These are phyloP conservation scores for Termitomyces sp. DNA, from an alignment of 768 basidiomycete species.

Conservation along the genomic window DNA sequence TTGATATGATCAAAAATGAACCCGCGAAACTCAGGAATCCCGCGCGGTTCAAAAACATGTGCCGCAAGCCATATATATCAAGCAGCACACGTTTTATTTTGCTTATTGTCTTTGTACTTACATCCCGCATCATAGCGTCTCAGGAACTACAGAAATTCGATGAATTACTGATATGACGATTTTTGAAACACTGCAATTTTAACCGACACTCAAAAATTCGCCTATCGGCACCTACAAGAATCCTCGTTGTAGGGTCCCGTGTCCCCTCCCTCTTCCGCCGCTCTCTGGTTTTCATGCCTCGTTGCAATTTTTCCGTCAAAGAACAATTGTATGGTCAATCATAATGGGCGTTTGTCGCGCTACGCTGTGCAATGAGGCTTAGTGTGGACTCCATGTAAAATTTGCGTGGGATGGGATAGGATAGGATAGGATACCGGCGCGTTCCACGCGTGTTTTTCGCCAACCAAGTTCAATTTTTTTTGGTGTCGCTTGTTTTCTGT, in stretches of 20 bases:
- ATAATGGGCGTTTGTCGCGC: not conserved
- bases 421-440: too few species aligned
- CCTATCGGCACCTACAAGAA: not conserved
- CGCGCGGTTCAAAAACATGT: not conserved
- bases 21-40: not conserved
- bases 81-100: not conserved
- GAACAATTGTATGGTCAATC: not conserved
- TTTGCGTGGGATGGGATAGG: too few species aligned
- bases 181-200: not conserved
- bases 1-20: not conserved
- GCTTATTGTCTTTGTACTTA: not conserved
- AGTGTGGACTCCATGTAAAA: not conserved
- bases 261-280: not conserved
- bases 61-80: not conserved
- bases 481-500: not conserved
- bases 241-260: slow-evolving; percentile 2
- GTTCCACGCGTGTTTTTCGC: too few species aligned
- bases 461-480: not conserved
- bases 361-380: not conserved
- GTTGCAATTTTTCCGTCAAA: too few species aligned
- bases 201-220: not conserved
- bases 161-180: not conserved
- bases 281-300: not conserved
- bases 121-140: not conserved
- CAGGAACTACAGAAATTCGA: slow-evolving; percentile 1